phyloP scores from a whole-genome alignment of 306 rosid species.

The Rubus parviflorus region DNA sequence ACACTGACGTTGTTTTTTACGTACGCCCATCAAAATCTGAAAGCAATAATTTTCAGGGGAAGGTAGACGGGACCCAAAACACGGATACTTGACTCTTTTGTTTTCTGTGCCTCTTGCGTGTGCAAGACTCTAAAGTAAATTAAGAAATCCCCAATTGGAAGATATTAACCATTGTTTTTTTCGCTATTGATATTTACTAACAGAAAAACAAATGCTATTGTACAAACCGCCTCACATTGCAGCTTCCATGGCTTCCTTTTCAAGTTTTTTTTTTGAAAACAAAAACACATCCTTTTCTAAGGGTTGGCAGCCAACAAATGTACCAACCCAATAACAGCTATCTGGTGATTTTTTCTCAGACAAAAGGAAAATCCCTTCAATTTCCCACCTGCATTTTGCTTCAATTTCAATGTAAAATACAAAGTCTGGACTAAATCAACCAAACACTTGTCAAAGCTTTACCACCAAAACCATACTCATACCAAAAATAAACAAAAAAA shows the following conservation, averaged over 20 bases:
- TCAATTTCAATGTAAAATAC: not conserved
- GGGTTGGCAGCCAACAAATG: not conserved
- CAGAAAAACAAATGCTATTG: not conserved
- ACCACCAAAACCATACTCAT: not conserved
- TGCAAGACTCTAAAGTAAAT: no score
- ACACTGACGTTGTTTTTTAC: not conserved
- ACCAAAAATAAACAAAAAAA: not conserved
- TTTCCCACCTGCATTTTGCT: not conserved
- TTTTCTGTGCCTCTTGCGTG: no score
- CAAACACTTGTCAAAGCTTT: not conserved
- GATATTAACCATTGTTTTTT: no score
- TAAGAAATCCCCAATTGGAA: not conserved
- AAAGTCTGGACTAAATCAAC: not conserved
- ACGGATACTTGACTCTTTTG: not conserved
- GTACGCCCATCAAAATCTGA: constrained; percentile 1
- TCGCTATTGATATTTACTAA: not conserved
- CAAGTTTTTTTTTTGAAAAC: not conserved
- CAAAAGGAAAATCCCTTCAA: not conserved
- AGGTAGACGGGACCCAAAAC: constrained; percentile 1
- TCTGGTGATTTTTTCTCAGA: not conserved
- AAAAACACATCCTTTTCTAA: not conserved
- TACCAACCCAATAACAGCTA: not conserved
- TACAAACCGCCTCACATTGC: not conserved
- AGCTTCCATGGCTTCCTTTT: not conserved
- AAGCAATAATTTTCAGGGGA: not conserved